Evolutionary conservation across 1,139 yeast genomes (phyloP).

Genomic region (Yamadazyma siamensis): DNA sequence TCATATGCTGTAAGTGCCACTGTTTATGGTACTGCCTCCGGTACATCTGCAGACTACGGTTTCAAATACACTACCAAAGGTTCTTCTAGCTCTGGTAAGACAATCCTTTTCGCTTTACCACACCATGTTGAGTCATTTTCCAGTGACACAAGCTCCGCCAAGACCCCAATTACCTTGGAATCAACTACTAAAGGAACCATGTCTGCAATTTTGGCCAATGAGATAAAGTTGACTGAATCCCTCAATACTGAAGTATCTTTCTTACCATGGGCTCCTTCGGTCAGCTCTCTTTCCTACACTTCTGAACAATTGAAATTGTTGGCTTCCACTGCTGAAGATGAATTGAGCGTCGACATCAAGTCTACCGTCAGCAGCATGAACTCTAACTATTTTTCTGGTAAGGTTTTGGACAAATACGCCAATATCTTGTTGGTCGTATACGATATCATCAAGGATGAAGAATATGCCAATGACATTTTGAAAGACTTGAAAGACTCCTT

Average conservation of each 20-base stretch:
- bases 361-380: constrained; percentile 46
- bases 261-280: constrained; percentile 54
- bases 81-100: constrained; percentile 44
- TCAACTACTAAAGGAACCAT: constrained; percentile 68
- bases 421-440: constrained; percentile 62
- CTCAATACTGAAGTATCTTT: constrained; percentile 50
- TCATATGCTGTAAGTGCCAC: constrained; percentile 33
- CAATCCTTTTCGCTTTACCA: constrained; percentile 66
- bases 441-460: constrained; percentile 56
- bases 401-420: constrained; percentile 73
- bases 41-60: constrained; percentile 46
- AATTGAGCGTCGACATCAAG: constrained; percentile 55
- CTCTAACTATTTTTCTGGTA: constrained; percentile 65
- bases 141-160: constrained; percentile 25
- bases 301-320: constrained; percentile 49
- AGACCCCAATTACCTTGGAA: constrained; percentile 48
- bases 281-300: constrained; percentile 41
- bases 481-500: constrained; percentile 52
- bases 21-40: constrained; percentile 26
- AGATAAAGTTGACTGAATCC: constrained; percentile 48
- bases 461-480: constrained; percentile 47
- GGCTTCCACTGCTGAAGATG: constrained; percentile 54
- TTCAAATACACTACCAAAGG: constrained; percentile 56
- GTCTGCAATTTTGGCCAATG: constrained; percentile 55
- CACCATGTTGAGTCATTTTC: constrained; percentile 62